These are phyloP conservation scores for Monilinia fructicola DNA, from an alignment of 2,329 filamentous ascomycete genomes.

Conservation along the genomic window DNA sequence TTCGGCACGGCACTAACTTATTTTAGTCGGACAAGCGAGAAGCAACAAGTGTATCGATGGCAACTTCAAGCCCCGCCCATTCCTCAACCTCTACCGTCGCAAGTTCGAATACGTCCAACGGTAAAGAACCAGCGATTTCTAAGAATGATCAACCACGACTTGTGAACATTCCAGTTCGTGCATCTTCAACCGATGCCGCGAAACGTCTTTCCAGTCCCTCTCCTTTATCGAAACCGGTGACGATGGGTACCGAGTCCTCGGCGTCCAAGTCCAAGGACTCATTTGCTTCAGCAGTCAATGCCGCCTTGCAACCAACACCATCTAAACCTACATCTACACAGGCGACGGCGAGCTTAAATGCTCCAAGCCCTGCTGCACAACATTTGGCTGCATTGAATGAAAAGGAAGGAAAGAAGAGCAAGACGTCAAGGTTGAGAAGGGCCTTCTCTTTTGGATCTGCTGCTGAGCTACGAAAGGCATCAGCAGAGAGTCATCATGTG, in stretches of 20 bases:
- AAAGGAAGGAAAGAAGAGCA: slow-evolving; percentile 77
- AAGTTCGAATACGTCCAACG: slow-evolving; percentile 38
- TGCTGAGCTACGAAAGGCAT: slow-evolving; percentile 79
- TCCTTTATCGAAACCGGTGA: slow-evolving; percentile 70
- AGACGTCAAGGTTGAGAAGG: slow-evolving; percentile 79
- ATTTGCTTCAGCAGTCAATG: slow-evolving; percentile 42
- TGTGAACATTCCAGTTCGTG: slow-evolving; percentile 60
- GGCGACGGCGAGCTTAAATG: slow-evolving; percentile 41
- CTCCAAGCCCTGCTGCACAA: slow-evolving; percentile 66
- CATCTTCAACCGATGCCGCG: slow-evolving; percentile 57
- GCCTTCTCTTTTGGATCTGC: slow-evolving; percentile 97
- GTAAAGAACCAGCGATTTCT: slow-evolving; percentile 45
- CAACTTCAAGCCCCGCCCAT: slow-evolving; percentile 47
- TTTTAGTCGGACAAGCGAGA: slow-evolving; percentile 60
- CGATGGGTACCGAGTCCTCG: slow-evolving; percentile 56
- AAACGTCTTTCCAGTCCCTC: slow-evolving; percentile 69
- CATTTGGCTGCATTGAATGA: slow-evolving; percentile 86
- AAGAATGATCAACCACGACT: slow-evolving; percentile 55
- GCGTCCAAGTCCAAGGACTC: slow-evolving; percentile 47
- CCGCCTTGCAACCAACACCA: slow-evolving; percentile 39
- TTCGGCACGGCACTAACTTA: slow-evolving; percentile 48
- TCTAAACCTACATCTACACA: slow-evolving; percentile 38
- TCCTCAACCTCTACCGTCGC: slow-evolving; percentile 31
- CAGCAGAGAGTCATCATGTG: slow-evolving; percentile 55
- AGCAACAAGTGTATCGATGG: slow-evolving; percentile 45